Conservation (phyloP, 176 grass and related monocot species). For the Elymus sibiricus region DNA sequence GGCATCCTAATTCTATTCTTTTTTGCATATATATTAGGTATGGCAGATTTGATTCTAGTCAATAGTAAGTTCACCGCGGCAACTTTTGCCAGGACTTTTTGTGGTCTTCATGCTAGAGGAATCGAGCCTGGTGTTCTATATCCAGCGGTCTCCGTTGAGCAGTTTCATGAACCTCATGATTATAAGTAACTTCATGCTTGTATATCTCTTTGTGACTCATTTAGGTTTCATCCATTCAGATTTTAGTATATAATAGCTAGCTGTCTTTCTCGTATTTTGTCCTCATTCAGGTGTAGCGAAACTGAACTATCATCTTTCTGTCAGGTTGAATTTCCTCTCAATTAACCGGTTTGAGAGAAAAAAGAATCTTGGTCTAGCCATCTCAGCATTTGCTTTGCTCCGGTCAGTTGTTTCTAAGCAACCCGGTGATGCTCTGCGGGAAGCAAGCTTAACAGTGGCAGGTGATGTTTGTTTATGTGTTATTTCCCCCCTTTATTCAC, state of each 20-base stretch:
- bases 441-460: conserved; percentile 83
- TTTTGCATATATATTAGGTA: conserved; percentile 49
- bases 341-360: conserved; percentile 97
- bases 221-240: conserved; percentile 10
- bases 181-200: conserved; percentile 82
- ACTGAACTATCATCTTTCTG: conserved; percentile 10
- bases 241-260: background rate
- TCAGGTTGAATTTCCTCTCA: conserved; percentile 94
- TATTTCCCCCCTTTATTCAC: background rate
- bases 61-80: conserved; percentile 92
- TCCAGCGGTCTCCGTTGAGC: conserved; percentile 80
- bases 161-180: conserved; percentile 69
- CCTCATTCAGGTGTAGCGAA: background rate
- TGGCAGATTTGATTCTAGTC: conserved; percentile 94
- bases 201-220: conserved; percentile 48
- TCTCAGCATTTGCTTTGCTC: conserved; percentile 90
- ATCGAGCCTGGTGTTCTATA: conserved; percentile 70
- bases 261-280: background rate
- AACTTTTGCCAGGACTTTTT: conserved; percentile 81
- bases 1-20: conserved; percentile 10
- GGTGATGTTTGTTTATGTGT: conserved; percentile 46
- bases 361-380: conserved; percentile 87
- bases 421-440: conserved; percentile 27
- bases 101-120: conserved; percentile 61
- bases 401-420: conserved; percentile 39